Conservation (phyloP, 2,329 filamentous ascomycete species). For the Helotiales sp. region DNA sequence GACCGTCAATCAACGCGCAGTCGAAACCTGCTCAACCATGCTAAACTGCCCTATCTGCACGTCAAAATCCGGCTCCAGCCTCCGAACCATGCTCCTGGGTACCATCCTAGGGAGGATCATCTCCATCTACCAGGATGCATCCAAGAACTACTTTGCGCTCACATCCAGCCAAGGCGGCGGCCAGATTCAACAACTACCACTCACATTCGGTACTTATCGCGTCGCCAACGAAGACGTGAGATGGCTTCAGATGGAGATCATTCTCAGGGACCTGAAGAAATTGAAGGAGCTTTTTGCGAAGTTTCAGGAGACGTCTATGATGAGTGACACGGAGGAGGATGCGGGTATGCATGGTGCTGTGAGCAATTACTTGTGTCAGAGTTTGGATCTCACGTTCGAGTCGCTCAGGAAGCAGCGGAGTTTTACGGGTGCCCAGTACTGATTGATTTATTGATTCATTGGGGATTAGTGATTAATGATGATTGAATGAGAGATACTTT, state of each 20-base stretch:
- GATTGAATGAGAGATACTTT: neutral
- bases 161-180: slow-evolving; percentile 15
- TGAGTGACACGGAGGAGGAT: slow-evolving; percentile 27
- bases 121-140: slow-evolving; percentile 52
- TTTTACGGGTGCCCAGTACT: neutral
- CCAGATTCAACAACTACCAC: slow-evolving; percentile 40
- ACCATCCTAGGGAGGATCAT: slow-evolving; percentile 56
- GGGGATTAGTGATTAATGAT: neutral
- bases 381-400: slow-evolving; percentile 50
- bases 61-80: slow-evolving; percentile 50
- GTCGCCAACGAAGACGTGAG: slow-evolving; percentile 52
- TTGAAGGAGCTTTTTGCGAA: slow-evolving; percentile 53
- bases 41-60: slow-evolving; percentile 53
- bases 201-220: slow-evolving; percentile 53
- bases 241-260: slow-evolving; percentile 54
- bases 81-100: slow-evolving; percentile 55
- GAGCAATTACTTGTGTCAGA: slow-evolving; percentile 52
- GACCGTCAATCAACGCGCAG: slow-evolving; percentile 53
- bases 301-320: slow-evolving; percentile 49
- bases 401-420: slow-evolving; percentile 18
- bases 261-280: slow-evolving; percentile 54
- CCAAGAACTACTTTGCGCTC: slow-evolving; percentile 47
- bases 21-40: slow-evolving; percentile 55
- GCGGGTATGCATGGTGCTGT: slow-evolving; percentile 52
- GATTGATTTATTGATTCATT: neutral